phyloP scores from a whole-genome alignment of 75 land plant species.

The Selaginella moellendorffii region DNA sequence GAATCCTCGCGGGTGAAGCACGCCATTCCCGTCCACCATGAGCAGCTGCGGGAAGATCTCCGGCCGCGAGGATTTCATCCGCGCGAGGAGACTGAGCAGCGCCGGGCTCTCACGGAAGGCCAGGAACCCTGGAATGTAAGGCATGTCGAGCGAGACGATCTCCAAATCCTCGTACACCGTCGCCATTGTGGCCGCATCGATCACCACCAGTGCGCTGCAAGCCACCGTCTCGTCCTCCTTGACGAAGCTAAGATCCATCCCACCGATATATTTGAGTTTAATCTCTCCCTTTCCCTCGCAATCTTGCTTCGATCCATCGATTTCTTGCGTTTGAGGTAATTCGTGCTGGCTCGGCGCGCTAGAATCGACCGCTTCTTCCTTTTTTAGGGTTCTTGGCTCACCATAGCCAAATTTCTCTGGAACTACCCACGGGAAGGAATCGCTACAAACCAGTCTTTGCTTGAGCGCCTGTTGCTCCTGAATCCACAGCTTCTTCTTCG shows the following conservation, averaged over 20 bases:
- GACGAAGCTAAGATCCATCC: conserved; percentile 72
- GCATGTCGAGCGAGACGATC: conserved; percentile 33
- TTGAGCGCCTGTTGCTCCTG: not conserved
- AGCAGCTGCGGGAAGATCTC: conserved; percentile 34
- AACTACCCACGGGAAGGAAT: not conserved
- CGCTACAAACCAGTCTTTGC: not conserved
- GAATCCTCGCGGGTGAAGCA: conserved; percentile 88
- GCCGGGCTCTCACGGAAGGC: conserved; percentile 65
- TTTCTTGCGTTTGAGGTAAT: not conserved
- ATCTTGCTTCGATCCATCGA: not conserved
- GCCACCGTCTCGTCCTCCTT: conserved; percentile 49
- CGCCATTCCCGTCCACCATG: conserved; percentile 87
- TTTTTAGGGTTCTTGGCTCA: not conserved
- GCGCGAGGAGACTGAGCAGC: not conserved
- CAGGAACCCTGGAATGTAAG: conserved; percentile 80
- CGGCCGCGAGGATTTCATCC: conserved; percentile 2
- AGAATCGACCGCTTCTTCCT: not conserved
- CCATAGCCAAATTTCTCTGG: not conserved
- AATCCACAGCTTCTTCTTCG: not conserved
- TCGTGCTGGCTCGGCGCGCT: too few species aligned
- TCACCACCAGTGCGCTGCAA: conserved; percentile 60
- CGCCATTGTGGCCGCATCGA: conserved; percentile 38
- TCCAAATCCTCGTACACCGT: conserved; percentile 58
- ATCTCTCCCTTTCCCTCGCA: not conserved
- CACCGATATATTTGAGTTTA: conserved; percentile 52